Conservation (phyloP, 805 yeast species). For the Yarrowia divulgata region DNA sequence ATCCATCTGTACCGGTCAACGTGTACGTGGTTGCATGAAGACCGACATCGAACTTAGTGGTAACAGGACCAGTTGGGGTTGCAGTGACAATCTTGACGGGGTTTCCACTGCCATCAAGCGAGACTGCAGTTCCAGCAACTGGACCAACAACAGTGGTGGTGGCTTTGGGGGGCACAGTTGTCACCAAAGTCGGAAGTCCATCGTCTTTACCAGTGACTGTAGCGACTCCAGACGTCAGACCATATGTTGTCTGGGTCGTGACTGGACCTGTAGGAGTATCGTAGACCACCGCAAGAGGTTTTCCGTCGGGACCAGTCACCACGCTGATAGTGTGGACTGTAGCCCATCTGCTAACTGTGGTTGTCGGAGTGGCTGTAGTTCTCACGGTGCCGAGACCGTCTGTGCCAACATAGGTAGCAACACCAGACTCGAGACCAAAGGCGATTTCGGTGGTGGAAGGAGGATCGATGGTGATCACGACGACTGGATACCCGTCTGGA, state of each 20-base stretch:
- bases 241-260: neutral
- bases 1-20: neutral
- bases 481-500: neutral
- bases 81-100: slow-evolving; percentile 1
- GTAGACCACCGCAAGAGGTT: neutral
- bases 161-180: neutral
- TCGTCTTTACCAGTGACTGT: neutral
- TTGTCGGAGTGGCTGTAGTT: neutral
- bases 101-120: neutral
- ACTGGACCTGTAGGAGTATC: neutral
- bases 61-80: slow-evolving; percentile 1
- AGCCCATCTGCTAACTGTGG: neutral
- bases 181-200: neutral
- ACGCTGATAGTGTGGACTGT: neutral
- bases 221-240: neutral
- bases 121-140: neutral
- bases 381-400: neutral
- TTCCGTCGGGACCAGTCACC: neutral
- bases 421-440: neutral
- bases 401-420: neutral
- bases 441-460: neutral
- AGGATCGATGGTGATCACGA: neutral
- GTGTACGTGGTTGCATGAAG: neutral
- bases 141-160: neutral
- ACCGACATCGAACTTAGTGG: neutral